These are phyloP conservation scores for Phaffomyces thermotolerans DNA, from an alignment of 805 yeast species.

Conservation along the genomic window DNA sequence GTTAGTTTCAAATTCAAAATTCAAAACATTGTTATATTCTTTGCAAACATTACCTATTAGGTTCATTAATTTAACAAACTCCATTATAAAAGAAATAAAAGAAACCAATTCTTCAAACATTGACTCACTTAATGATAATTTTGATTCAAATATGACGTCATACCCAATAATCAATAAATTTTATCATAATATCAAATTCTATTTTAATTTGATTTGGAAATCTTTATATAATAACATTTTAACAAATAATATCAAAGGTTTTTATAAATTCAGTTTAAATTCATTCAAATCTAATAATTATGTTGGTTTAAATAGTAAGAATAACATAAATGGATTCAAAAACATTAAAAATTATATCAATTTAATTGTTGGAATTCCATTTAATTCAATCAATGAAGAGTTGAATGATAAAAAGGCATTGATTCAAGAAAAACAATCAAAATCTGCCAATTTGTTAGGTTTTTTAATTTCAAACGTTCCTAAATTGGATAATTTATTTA, in stretches of 20 bases:
- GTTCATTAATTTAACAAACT: constrained; percentile 13
- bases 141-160: constrained; percentile 5
- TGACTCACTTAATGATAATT: constrained; percentile 7
- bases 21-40: constrained; percentile 29
- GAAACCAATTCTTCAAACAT: constrained; percentile 1
- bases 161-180: constrained; percentile 9
- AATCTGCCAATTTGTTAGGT: constrained; percentile 32
- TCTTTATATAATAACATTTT: constrained; percentile 16
- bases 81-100: constrained; percentile 1
- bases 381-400: constrained; percentile 26
- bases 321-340: constrained; percentile 10
- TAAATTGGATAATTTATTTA: constrained; percentile 8
- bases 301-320: too few species aligned
- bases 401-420: constrained; percentile 18
- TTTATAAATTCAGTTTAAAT: constrained; percentile 19
- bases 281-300: constrained; percentile 15
- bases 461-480: constrained; percentile 29
- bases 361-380: constrained; percentile 31
- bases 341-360: constrained; percentile 17
- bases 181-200: constrained; percentile 9
- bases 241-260: constrained; percentile 12
- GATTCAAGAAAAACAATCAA: constrained; percentile 19
- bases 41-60: constrained; percentile 33
- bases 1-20: constrained; percentile 25
- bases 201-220: constrained; percentile 6